These are phyloP conservation scores for Paramyrothecium roridum DNA, from an alignment of 2,329 filamentous ascomycete species.

Conservation along the genomic window DNA sequence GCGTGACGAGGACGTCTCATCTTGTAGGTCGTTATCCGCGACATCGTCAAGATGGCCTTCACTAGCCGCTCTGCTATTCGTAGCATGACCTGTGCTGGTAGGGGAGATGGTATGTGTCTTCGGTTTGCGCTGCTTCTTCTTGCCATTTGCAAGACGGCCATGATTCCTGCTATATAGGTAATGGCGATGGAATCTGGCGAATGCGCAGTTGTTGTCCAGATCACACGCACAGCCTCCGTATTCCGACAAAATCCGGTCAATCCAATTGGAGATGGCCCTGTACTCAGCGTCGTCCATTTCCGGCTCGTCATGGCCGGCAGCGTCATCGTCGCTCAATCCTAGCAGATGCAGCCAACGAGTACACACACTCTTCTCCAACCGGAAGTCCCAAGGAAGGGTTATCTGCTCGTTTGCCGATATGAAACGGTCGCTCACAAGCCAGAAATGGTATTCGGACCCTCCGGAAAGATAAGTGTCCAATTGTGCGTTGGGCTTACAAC, in stretches of 20 bases:
- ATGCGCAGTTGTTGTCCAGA: slow-evolving; percentile 58
- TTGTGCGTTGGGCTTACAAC: slow-evolving; percentile 85
- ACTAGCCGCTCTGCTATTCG: slow-evolving; percentile 62
- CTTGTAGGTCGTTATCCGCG: slow-evolving; percentile 47
- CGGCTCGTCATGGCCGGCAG: slow-evolving; percentile 43
- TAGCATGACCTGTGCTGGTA: slow-evolving; percentile 59
- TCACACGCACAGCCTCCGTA: slow-evolving; percentile 79
- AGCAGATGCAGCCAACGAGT: slow-evolving; percentile 56
- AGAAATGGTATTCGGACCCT: slow-evolving; percentile 82
- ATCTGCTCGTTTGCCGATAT: slow-evolving; percentile 65
- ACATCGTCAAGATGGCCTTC: slow-evolving; percentile 57
- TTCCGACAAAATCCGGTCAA: slow-evolving; percentile 68
- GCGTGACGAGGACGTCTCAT: slow-evolving; percentile 46
- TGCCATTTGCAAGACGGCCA: slow-evolving; percentile 27
- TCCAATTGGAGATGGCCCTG: slow-evolving; percentile 58
- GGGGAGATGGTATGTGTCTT: slow-evolving; percentile 57
- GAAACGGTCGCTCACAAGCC: slow-evolving; percentile 78
- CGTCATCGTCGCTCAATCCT: slow-evolving; percentile 60
- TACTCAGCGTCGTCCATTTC: slow-evolving; percentile 60
- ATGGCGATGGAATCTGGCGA: slow-evolving; percentile 59
- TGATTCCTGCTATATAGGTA: slow-evolving; percentile 47
- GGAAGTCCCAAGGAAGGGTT: slow-evolving; percentile 67
- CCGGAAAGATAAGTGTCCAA: slow-evolving; percentile 83
- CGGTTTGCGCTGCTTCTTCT: slow-evolving; percentile 53
- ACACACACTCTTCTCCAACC: slow-evolving; percentile 51